These are phyloP conservation scores for Spongiforma sp. DNA, from an alignment of 1,284 basidiomycete species.

Conservation along the genomic window DNA sequence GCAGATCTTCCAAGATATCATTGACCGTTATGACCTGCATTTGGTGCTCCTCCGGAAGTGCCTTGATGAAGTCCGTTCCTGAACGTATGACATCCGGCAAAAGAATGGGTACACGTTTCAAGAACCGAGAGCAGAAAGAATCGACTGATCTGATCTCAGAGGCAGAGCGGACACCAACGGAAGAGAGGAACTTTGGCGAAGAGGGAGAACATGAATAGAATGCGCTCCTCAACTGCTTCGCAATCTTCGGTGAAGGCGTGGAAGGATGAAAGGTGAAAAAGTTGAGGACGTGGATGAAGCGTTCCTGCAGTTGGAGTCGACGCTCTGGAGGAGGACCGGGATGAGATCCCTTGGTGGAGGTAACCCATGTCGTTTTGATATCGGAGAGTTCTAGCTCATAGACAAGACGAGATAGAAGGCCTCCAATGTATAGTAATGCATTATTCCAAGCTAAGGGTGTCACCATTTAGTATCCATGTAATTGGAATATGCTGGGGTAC, in stretches of 20 bases:
- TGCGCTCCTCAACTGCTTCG: slow-evolving; percentile 74
- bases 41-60: slow-evolving; percentile 70
- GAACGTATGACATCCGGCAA: slow-evolving; percentile 68
- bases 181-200: slow-evolving; percentile 81
- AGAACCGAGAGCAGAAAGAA: slow-evolving; percentile 73
- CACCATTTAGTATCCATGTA: too few species aligned
- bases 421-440: slow-evolving; percentile 86
- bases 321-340: slow-evolving; percentile 46
- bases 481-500: too few species aligned
- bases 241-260: slow-evolving; percentile 89
- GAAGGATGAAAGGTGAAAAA: slow-evolving; percentile 91
- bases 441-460: slow-evolving; percentile 77
- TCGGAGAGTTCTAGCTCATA: slow-evolving; percentile 86
- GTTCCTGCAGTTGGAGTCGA: slow-evolving; percentile 56
- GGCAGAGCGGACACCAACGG: slow-evolving; percentile 75
- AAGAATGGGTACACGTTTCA: slow-evolving; percentile 82
- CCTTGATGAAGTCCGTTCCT: slow-evolving; percentile 69
- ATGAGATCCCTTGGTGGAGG: slow-evolving; percentile 40
- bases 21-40: slow-evolving; percentile 86
- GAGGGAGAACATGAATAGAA: slow-evolving; percentile 76
- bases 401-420: slow-evolving; percentile 79
- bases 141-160: slow-evolving; percentile 83
- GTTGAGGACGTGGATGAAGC: slow-evolving; percentile 83
- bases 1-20: slow-evolving; percentile 87
- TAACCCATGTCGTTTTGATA: slow-evolving; percentile 62